Conservation (phyloP, 306 rosid genomes). For the Cucurbita pepo region DNA sequence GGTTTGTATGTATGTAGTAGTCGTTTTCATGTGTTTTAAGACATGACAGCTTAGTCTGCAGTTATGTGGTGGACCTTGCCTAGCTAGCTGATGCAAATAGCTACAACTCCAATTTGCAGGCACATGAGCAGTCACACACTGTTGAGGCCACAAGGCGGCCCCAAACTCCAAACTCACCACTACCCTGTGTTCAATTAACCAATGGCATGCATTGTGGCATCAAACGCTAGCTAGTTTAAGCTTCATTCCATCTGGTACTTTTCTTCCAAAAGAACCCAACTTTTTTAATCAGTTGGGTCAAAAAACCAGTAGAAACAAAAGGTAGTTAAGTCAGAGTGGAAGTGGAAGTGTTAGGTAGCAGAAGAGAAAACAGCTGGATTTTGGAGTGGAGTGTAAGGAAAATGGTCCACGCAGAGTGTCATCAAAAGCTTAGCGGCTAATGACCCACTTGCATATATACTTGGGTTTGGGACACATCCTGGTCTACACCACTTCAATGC, state of each 20-base stretch:
- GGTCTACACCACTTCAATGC: conserved; percentile 1
- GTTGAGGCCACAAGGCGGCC: background rate
- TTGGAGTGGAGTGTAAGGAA: background rate
- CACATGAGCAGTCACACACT: background rate
- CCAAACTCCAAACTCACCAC: background rate
- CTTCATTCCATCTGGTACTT: background rate
- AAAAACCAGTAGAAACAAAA: background rate
- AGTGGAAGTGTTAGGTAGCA: conserved; percentile 4
- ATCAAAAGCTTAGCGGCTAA: background rate
- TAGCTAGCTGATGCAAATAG: background rate
- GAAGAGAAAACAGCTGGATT: conserved; percentile 2
- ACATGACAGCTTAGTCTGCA: conserved; percentile 4
- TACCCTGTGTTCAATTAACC: background rate
- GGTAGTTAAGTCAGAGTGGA: background rate
- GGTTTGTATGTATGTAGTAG: background rate
- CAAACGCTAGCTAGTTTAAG: background rate
- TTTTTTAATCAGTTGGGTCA: background rate
- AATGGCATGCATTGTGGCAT: background rate
- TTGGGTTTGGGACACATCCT: background rate
- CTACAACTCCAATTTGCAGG: background rate
- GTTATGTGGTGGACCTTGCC: background rate
- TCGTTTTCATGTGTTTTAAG: background rate
- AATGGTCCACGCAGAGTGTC: background rate
- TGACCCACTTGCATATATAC: conserved; percentile 3
- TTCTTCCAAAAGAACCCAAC: too few relatives aligned